These are phyloP conservation scores for Trichoderma oligosporum DNA, from an alignment of 2,329 filamentous ascomycete genomes.

Conservation along the genomic window DNA sequence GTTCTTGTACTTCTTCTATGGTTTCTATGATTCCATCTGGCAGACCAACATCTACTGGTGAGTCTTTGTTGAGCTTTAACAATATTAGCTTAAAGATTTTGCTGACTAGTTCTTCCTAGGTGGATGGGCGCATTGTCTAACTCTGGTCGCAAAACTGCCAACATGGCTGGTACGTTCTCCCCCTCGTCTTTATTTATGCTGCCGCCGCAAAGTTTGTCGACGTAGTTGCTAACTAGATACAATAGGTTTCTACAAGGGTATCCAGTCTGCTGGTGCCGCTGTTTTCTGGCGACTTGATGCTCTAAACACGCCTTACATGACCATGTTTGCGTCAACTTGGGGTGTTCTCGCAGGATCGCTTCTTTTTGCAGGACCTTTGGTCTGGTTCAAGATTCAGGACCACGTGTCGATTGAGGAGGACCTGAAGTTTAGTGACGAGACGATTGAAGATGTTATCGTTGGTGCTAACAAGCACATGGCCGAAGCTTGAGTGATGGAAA, in stretches of 20 bases:
- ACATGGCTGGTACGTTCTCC: slow-evolving; percentile 66
- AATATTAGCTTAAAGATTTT: too few relatives aligned
- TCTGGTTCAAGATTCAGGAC: slow-evolving; percentile 75
- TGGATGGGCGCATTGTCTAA: slow-evolving; percentile 87
- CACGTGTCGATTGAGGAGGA: slow-evolving; percentile 79
- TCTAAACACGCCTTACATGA: slow-evolving; percentile 55
- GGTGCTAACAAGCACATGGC: slow-evolving; percentile 40
- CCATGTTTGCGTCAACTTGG: slow-evolving; percentile 70
- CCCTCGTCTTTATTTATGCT: too few relatives aligned
- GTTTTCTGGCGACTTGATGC: slow-evolving; percentile 39
- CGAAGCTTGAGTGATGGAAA: neutral
- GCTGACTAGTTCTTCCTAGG: too few relatives aligned
- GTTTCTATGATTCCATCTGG: slow-evolving; percentile 84
- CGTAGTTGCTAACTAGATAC: neutral
- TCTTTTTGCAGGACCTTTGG: slow-evolving; percentile 72
- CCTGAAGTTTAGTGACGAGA: slow-evolving; percentile 81
- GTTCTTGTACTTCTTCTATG: slow-evolving; percentile 88
- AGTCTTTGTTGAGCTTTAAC: slow-evolving; percentile 59
- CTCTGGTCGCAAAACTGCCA: slow-evolving; percentile 86
- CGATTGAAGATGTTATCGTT: slow-evolving; percentile 48
- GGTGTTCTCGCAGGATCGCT: slow-evolving; percentile 70
- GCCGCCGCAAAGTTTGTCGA: neutral
- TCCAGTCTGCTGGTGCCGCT: slow-evolving; percentile 67
- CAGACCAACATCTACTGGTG: slow-evolving; percentile 69
- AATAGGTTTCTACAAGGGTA: slow-evolving; percentile 68